A percentile compares a stretch with the other conserved stretches of the same genome.
Conservation (phyloP, 2,329 filamentous ascomycete genomes). For the Penicillium sp. region DNA sequence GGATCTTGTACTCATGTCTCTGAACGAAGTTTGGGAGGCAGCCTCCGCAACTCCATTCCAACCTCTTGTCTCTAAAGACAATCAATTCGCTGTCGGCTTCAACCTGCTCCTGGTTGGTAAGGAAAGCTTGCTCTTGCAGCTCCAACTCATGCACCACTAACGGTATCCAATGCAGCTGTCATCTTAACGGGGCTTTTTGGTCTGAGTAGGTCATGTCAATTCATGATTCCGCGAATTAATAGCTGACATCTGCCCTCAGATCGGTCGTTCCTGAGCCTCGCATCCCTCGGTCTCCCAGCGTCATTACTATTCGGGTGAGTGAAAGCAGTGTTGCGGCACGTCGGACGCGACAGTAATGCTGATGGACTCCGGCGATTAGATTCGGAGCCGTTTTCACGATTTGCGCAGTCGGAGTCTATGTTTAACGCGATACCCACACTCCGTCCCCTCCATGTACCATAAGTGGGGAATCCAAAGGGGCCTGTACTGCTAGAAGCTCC, state of each 20-base stretch:
- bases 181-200: conserved; percentile 77
- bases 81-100: conserved; percentile 82
- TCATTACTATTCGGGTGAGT: conserved; percentile 87
- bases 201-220: conserved; percentile 64
- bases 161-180: conserved; percentile 51
- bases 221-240: neutral
- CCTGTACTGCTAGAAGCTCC: conserved; percentile 38
- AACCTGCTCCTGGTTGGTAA: conserved; percentile 68
- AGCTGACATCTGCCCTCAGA: conserved; percentile 55
- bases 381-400: conserved; percentile 98
- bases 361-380: conserved; percentile 49
- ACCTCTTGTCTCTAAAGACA: conserved; percentile 76
- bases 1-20: conserved; percentile 55
- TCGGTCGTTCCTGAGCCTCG: conserved; percentile 75
- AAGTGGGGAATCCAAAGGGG: conserved; percentile 32
- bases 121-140: conserved; percentile 21
- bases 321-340: conserved; percentile 22
- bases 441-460: conserved; percentile 39
- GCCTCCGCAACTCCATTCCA: conserved; percentile 83
- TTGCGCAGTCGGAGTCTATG: conserved; percentile 97
- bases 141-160: conserved; percentile 10
- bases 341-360: neutral
- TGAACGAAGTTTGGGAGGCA: conserved; percentile 91
- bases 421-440: conserved; percentile 57
- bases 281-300: conserved; percentile 79